phyloP scores from a whole-genome alignment of 2,329 filamentous ascomycete species.

The Trichothecium sympodiale region DNA sequence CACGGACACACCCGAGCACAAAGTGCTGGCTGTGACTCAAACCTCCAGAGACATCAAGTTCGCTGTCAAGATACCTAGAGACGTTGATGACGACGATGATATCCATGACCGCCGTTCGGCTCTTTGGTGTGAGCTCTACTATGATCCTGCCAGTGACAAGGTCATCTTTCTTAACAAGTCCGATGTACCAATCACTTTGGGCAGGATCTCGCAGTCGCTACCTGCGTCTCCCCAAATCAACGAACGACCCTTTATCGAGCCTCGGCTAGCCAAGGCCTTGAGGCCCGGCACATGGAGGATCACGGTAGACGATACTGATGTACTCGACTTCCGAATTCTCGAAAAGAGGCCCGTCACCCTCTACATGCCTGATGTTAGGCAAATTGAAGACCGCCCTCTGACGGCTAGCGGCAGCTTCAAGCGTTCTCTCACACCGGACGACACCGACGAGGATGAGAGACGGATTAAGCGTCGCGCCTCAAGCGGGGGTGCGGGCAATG shows the following conservation, averaged over 20 bases:
- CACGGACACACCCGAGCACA: conserved; percentile 40
- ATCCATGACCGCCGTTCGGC: conserved; percentile 23
- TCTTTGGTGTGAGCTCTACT: conserved; percentile 50
- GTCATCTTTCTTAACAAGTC: conserved; percentile 46
- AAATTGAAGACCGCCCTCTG: conserved; percentile 16
- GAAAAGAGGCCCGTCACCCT: conserved; percentile 39
- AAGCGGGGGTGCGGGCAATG: conserved; percentile 12
- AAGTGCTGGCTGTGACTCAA: conserved; percentile 49
- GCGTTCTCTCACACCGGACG: conserved; percentile 34
- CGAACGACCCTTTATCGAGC: conserved; percentile 32
- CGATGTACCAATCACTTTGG: conserved; percentile 39
- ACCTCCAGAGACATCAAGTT: conserved; percentile 50
- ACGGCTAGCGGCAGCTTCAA: conserved; percentile 36
- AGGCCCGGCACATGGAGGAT: conserved; percentile 48
- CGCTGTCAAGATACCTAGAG: conserved; percentile 42
- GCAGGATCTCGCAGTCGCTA: conserved; percentile 22
- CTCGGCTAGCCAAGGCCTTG: conserved; percentile 32
- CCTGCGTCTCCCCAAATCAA: conserved; percentile 26
- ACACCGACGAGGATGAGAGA: conserved; percentile 28
- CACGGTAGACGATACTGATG: conserved; percentile 33
- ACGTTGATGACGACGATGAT: conserved; percentile 23
- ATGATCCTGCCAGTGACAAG: conserved; percentile 47
- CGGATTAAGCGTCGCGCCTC: conserved; percentile 31
- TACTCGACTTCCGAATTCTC: conserved; percentile 47
- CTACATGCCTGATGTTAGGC: conserved; percentile 19